Evolutionary conservation across 176 grass and related monocot species (phyloP).

Genomic region (Lolium multiflorum): DNA sequence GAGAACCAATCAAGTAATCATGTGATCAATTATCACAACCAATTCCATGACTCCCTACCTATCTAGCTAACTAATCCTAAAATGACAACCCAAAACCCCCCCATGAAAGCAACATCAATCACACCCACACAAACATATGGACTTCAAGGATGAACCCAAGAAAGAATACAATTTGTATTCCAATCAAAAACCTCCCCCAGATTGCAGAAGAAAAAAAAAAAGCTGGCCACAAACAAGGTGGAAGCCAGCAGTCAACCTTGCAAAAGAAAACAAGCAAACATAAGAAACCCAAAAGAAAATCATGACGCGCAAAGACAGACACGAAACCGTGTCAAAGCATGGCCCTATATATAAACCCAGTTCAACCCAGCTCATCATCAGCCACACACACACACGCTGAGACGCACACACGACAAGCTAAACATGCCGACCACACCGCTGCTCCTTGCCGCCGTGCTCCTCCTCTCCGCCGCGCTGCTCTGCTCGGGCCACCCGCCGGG

Average conservation of each 20-base stretch:
- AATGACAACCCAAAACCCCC: background rate
- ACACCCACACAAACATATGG: background rate
- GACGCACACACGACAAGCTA: slow-evolving; percentile 22
- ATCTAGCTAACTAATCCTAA: slow-evolving; percentile 22
- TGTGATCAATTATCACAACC: slow-evolving; percentile 31
- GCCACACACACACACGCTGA: background rate
- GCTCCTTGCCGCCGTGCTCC: slow-evolving; percentile 34
- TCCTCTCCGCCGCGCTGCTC: slow-evolving; percentile 40
- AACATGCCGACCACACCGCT: background rate
- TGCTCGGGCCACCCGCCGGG: slow-evolving; percentile 19
- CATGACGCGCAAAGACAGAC: slow-evolving; percentile 31
- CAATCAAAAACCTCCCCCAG: background rate
- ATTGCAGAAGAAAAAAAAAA: slow-evolving; percentile 6
- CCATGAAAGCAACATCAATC: slow-evolving; percentile 26
- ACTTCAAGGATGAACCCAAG: background rate
- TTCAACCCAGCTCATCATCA: background rate
- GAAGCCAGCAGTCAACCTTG: slow-evolving; percentile 21
- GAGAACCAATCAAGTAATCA: slow-evolving; percentile 14
- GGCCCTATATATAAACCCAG: slow-evolving; percentile 28
- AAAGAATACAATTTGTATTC: background rate
- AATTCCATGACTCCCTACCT: slow-evolving; percentile 26
- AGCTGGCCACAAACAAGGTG: background rate
- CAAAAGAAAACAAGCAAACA: background rate
- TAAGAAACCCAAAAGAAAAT: background rate
- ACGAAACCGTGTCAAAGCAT: slow-evolving; percentile 40